Percentiles rank a stretch among this genome's conserved stretches.
These are phyloP conservation scores for Fomitiporia mediterranea DNA, from an alignment of 1,284 basidiomycete species.

Conservation along the genomic window DNA sequence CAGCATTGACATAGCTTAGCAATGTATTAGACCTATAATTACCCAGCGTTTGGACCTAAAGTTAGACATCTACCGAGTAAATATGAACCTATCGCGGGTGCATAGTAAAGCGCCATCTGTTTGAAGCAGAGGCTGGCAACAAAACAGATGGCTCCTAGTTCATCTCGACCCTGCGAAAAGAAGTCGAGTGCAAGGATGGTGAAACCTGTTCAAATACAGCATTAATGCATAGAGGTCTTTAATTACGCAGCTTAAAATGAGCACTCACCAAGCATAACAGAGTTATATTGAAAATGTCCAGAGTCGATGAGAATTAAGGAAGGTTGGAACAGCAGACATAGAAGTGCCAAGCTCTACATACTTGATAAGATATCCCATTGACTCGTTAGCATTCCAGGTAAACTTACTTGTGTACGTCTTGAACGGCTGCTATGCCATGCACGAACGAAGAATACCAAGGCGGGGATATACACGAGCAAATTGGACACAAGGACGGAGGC, in stretches of 20 bases:
- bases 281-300: conserved; percentile 93
- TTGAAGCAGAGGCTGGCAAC: conserved; percentile 86
- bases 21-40: conserved; percentile 25
- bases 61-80: conserved; percentile 78
- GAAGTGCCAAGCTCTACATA: conserved; percentile 60
- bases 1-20: conserved; percentile 14
- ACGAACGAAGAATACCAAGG: conserved; percentile 57
- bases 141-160: conserved; percentile 77
- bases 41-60: conserved; percentile 67
- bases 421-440: conserved; percentile 65
- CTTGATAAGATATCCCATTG: conserved; percentile 6
- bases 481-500: conserved; percentile 71
- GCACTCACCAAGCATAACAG: conserved; percentile 75
- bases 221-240: not conserved
- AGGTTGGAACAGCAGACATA: conserved; percentile 80
- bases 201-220: conserved; percentile 45
- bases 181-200: conserved; percentile 67
- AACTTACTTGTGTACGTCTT: conserved; percentile 61
- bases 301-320: conserved; percentile 82
- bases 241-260: not conserved
- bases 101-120: conserved; percentile 94
- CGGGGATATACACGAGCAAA: conserved; percentile 69
- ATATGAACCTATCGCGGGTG: conserved; percentile 84
- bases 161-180: conserved; percentile 65
- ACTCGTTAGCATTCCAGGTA: conserved; percentile 4